Conservation (phyloP, 2,329 filamentous ascomycete genomes). For the Talaromyces sp. region DNA sequence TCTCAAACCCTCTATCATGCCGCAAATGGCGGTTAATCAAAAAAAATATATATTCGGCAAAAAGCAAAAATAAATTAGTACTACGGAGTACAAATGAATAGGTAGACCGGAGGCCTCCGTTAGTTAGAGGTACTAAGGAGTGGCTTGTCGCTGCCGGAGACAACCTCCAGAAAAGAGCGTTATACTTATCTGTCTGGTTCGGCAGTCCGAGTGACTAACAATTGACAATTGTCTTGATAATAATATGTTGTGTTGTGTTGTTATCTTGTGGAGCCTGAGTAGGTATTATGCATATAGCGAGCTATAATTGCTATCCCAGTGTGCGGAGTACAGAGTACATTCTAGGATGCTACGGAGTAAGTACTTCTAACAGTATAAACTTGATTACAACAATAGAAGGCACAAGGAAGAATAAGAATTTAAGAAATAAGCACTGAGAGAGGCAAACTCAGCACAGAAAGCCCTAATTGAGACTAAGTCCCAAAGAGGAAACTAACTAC, state of each 20-base stretch:
- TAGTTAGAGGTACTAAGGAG: not conserved
- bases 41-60: not conserved
- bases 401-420: not conserved
- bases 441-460: not conserved
- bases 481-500: not conserved
- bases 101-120: not conserved
- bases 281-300: not conserved
- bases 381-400: no score
- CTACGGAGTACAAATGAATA: not conserved
- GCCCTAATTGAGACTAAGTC: not conserved
- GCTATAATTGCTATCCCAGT: no score
- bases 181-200: constrained; percentile 3
- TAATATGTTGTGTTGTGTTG: not conserved
- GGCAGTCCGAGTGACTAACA: not conserved
- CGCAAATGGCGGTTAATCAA: not conserved
- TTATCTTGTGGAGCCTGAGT: not conserved
- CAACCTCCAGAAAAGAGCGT: not conserved
- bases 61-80: not conserved
- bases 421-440: not conserved
- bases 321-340: no score
- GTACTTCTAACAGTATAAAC: no score
- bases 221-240: not conserved
- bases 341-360: not conserved
- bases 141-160: not conserved
- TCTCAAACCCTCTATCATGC: not conserved